These are phyloP conservation scores for Fusarium torulosum DNA, from an alignment of 2,329 filamentous ascomycete genomes.

Conservation along the genomic window DNA sequence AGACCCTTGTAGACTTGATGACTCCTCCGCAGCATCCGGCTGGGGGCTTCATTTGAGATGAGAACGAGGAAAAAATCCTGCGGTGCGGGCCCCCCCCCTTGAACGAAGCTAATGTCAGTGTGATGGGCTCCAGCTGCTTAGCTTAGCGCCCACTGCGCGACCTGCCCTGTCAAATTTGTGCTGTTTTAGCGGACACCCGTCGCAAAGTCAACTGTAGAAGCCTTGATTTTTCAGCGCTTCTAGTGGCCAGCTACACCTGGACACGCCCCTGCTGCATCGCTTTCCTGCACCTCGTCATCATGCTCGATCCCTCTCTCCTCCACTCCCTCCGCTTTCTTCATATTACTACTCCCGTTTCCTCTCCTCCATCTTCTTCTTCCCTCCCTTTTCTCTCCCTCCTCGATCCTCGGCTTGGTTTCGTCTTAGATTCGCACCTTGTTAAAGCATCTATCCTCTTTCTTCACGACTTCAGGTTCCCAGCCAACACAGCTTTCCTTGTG, in stretches of 20 bases:
- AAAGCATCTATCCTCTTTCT: conserved; percentile 35
- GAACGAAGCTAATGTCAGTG: conserved; percentile 32
- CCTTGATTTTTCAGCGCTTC: conserved; percentile 34
- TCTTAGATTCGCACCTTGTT: conserved; percentile 37
- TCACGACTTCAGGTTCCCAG: conserved; percentile 29
- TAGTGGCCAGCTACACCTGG: conserved; percentile 37
- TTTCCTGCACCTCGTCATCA: conserved; percentile 50
- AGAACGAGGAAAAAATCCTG: conserved; percentile 37
- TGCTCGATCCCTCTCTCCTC: conserved; percentile 46
- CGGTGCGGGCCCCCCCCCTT: conserved; percentile 30
- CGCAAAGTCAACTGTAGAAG: conserved; percentile 39
- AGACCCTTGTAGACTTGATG: conserved; percentile 40
- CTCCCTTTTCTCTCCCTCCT: conserved; percentile 29
- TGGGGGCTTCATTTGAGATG: conserved; percentile 24
- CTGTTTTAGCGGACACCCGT: conserved; percentile 30
- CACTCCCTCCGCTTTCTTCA: conserved; percentile 43
- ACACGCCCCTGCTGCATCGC: conserved; percentile 32
- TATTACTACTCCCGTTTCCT: conserved; percentile 45
- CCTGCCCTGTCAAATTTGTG: conserved; percentile 26
- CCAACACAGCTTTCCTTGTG: conserved; percentile 37
- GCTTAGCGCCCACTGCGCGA: conserved; percentile 34
- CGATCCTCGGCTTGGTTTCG: conserved; percentile 42
- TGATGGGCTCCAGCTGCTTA: conserved; percentile 21
- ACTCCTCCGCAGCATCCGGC: conserved; percentile 49
- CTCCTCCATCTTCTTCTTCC: conserved; percentile 34